Percentiles rank a stretch among this genome's conserved stretches.
Conservation (phyloP, 192 early-diverging fungal species). For the Chytriomyces hyalinus region DNA sequence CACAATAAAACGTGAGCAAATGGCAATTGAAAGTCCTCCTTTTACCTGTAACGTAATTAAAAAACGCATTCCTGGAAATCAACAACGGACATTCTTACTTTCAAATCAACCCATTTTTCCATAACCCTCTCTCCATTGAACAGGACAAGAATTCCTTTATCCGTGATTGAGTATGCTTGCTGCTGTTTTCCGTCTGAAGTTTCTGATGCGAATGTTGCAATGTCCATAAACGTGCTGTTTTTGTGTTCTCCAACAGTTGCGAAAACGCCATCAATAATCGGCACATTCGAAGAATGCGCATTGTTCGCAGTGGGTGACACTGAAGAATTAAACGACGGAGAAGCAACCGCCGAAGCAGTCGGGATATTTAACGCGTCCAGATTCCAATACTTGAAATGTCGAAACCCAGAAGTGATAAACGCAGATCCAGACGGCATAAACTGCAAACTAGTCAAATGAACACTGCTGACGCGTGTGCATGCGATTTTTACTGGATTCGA, state of each 20-base stretch:
- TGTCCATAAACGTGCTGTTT: constrained; percentile 75
- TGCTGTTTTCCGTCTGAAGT: constrained; percentile 32
- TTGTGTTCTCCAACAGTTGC: constrained; percentile 71
- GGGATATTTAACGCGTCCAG: constrained; percentile 53
- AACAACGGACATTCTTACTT: constrained; percentile 52
- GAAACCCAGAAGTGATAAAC: constrained; percentile 78
- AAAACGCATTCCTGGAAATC: not conserved
- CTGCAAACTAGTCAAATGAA: constrained; percentile 19
- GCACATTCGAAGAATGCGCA: constrained; percentile 15
- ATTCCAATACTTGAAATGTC: constrained; percentile 84
- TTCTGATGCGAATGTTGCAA: constrained; percentile 14
- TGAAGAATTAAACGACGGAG: not conserved
- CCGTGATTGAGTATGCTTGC: constrained; percentile 71
- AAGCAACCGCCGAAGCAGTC: not conserved
- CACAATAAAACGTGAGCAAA: constrained; percentile 64
- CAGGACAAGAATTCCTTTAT: constrained; percentile 68
- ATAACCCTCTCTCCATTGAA: constrained; percentile 67
- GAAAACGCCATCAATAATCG: constrained; percentile 67
- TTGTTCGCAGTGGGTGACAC: not conserved
- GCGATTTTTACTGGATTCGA: constrained; percentile 50
- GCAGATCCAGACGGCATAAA: constrained; percentile 68
- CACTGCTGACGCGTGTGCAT: constrained; percentile 65
- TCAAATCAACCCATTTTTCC: constrained; percentile 85
- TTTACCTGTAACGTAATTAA: constrained; percentile 52
- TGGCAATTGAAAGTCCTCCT: constrained; percentile 64